Percentiles rank a stretch among this genome's conserved stretches.
These are phyloP conservation scores for Aspergillus texensis DNA, from an alignment of 2,329 filamentous ascomycete species.

Conservation along the genomic window DNA sequence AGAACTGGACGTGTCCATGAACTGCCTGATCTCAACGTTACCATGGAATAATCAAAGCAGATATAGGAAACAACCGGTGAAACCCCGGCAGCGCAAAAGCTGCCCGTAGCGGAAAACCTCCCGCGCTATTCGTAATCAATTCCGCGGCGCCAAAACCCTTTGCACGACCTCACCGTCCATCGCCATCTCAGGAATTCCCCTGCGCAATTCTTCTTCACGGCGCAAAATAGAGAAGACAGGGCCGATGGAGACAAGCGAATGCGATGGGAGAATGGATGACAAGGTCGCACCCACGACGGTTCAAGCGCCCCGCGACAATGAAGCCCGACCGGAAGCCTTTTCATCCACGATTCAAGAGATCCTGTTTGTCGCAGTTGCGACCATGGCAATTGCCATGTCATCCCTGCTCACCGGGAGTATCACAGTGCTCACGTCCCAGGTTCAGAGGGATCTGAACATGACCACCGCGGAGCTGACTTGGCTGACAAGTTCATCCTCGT, in stretches of 20 bases:
- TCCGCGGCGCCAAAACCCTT: background rate
- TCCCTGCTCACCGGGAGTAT: constrained; percentile 62
- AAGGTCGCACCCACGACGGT: background rate
- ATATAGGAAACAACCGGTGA: background rate
- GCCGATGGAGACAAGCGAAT: background rate
- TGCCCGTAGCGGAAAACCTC: background rate
- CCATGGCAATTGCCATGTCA: constrained; percentile 66
- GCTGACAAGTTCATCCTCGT: constrained; percentile 65
- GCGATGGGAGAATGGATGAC: background rate
- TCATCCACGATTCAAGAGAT: constrained; percentile 64
- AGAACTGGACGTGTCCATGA: background rate
- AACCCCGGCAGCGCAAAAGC: too few relatives aligned
- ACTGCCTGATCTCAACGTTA: background rate
- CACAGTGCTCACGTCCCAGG: constrained; percentile 64
- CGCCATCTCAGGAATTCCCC: background rate
- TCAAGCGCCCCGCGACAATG: background rate
- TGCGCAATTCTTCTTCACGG: background rate
- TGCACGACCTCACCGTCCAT: background rate
- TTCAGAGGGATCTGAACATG: constrained; percentile 63
- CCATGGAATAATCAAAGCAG: background rate
- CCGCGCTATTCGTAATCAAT: background rate
- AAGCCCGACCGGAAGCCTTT: constrained; percentile 51
- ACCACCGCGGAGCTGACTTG: constrained; percentile 66
- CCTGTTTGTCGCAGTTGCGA: constrained; percentile 67
- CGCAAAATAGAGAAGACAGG: background rate